These are phyloP conservation scores for Penicillium sclerotigenum DNA, from an alignment of 2,329 filamentous ascomycete genomes.

Conservation along the genomic window DNA sequence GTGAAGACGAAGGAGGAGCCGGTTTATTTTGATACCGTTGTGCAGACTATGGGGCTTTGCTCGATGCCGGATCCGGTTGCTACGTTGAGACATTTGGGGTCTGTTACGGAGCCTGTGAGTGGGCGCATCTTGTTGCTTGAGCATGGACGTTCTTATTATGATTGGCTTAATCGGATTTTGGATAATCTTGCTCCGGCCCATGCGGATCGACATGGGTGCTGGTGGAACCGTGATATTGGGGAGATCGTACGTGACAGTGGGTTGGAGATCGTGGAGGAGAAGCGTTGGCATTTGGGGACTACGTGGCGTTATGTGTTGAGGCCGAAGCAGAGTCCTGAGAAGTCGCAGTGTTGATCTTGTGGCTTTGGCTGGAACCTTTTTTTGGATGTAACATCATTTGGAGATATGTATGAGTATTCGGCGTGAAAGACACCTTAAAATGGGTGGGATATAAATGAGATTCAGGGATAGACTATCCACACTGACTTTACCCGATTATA, in stretches of 20 bases:
- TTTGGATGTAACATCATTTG: not conserved
- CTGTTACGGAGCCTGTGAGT: slow-evolving; percentile 37
- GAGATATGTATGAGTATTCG: slow-evolving; percentile 5
- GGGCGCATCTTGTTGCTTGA: slow-evolving; percentile 49
- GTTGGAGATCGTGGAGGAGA: slow-evolving; percentile 46
- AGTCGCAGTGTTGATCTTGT: not conserved
- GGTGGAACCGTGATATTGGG: slow-evolving; percentile 53
- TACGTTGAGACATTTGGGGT: slow-evolving; percentile 42
- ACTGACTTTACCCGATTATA: not conserved
- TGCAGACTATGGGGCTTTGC: slow-evolving; percentile 52
- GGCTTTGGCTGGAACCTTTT: not conserved
- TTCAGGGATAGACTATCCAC: not conserved
- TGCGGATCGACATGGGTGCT: slow-evolving; percentile 51
- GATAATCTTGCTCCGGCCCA: slow-evolving; percentile 48
- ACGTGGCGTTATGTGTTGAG: slow-evolving; percentile 46
- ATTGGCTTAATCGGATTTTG: slow-evolving; percentile 47
- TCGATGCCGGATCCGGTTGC: slow-evolving; percentile 45
- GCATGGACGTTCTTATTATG: slow-evolving; percentile 48
- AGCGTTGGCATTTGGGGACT: slow-evolving; percentile 49
- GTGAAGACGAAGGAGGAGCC: not conserved
- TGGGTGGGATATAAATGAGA: not conserved
- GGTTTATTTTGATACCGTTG: slow-evolving; percentile 45
- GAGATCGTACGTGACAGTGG: slow-evolving; percentile 48
- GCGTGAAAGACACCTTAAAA: not conserved
- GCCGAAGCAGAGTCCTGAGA: slow-evolving; percentile 21